Evolutionary conservation across 2,329 filamentous ascomycete species (phyloP).

Genomic region (Parastagonospora avenae): DNA sequence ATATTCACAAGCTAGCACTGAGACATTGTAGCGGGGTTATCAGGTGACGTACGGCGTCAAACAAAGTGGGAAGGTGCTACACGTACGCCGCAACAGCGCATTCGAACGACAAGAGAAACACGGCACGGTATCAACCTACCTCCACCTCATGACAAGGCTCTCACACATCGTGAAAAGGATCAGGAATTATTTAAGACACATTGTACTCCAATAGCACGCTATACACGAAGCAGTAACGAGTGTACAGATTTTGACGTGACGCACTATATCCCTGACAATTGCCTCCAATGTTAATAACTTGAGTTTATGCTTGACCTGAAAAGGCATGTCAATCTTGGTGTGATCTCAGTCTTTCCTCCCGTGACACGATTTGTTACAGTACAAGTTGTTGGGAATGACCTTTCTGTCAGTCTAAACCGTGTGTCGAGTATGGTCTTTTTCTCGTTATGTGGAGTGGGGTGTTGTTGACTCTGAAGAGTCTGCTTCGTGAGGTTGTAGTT

Average conservation of each 20-base stretch:
- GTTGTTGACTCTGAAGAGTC: background rate
- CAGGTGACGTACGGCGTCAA: too few species aligned
- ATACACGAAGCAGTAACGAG: background rate
- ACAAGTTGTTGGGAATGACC: background rate
- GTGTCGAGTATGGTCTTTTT: background rate
- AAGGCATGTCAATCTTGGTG: background rate
- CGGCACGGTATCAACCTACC: too few species aligned
- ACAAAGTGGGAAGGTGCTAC: too few species aligned
- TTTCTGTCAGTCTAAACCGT: background rate
- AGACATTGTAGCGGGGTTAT: too few species aligned
- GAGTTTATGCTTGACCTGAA: background rate
- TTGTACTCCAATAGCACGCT: background rate
- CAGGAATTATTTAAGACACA: background rate
- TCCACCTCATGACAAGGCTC: too few species aligned
- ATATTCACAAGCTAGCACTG: too few species aligned
- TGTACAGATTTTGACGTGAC: background rate
- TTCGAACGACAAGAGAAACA: too few species aligned
- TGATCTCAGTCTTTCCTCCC: background rate
- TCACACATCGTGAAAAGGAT: background rate
- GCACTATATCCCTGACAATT: background rate
- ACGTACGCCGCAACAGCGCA: too few species aligned
- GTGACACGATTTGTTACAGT: background rate
- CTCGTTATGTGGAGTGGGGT: constrained; percentile 2
- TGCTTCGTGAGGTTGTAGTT: background rate
- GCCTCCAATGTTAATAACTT: background rate